Base-by-base conservation (phyloP, 1,284 basidiomycete genomes). In the Ustilago esculenta region DNA sequence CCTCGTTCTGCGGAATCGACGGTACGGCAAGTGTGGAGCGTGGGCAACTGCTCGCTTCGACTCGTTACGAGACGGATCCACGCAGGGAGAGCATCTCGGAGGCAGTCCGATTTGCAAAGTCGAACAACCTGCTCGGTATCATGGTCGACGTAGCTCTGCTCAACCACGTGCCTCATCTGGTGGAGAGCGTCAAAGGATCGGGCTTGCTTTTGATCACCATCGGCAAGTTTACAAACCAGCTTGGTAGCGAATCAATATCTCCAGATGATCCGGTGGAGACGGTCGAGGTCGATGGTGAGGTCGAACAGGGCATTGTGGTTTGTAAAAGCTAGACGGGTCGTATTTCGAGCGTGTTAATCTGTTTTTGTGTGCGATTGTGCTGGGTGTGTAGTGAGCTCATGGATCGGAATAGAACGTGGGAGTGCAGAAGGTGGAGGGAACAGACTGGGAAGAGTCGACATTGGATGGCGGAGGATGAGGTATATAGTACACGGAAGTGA, bases 21-120 rank as follows among this genome's bases (percentile, higher is more conserved):
- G 79, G 83, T 7, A 32, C 14, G 2, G 61, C 70, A 1, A 54
- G 52, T 25, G n/a, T 52, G 18, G 59, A 55, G 17, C 27, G 33
- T 4, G 61, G 61, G 21, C 35, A 53, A 35, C 34, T 80, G 27
- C 63, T 82, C 3, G 82, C 84, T 1, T 82, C 84, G 12, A 78
- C 82, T 8, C 82, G 84, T 11, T 76, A 83, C 57, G 85, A 85
- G 73, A 82, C 83, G 11, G 86, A 87, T 76, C 76, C 84, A 46
- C 72, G 86, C 23, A 90, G 83, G 84, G 86, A 81, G 58, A 94
- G 91, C 77, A 89, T 98, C 33, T 87, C 90, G 61, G 90, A 92
- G 66, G 94, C 94, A 15, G 93, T 98, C 53, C 92, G 95, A 75
- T 97, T 98, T 81, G 92, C 94, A 20, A 93, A 91, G 81, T 85